phyloP scores from a whole-genome alignment of 306 rosid genomes.

The Fragaria ananassa region DNA sequence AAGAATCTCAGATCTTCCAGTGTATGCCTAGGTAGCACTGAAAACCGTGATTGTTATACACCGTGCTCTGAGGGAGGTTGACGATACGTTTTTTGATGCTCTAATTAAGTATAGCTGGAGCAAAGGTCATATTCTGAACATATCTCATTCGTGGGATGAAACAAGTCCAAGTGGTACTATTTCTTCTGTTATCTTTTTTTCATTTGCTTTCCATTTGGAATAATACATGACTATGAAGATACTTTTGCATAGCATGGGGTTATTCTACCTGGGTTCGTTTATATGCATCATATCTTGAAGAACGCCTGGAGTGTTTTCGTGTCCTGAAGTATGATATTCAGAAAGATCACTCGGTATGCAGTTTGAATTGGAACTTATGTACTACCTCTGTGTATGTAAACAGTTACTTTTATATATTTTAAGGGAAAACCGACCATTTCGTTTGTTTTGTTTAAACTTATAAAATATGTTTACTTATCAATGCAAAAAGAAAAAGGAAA shows the following conservation, averaged over 20 bases:
- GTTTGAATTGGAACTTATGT: not conserved
- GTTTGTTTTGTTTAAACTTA: not conserved
- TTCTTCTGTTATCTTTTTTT: not conserved
- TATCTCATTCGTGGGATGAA: conserved; percentile 20
- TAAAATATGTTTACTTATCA: not conserved
- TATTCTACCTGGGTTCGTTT: conserved; percentile 13
- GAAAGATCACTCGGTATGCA: conserved; percentile 18
- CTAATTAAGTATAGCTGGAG: conserved; percentile 19
- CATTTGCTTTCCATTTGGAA: not conserved
- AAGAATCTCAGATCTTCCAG: not conserved
- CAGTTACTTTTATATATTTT: not conserved
- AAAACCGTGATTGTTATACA: conserved; percentile 16
- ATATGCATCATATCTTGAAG: conserved; percentile 24
- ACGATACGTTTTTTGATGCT: conserved; percentile 6
- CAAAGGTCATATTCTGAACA: conserved; percentile 17
- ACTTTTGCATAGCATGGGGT: conserved; percentile 16
- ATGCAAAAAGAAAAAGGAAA: not conserved
- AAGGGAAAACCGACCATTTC: not conserved
- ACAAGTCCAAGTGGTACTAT: conserved; percentile 20
- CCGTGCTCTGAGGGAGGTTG: conserved; percentile 25
- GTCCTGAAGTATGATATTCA: conserved; percentile 20
- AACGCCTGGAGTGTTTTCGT: conserved; percentile 12
- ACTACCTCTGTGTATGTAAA: not conserved
- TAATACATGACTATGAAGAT: not conserved
- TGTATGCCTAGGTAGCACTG: conserved; percentile 22